phyloP scores from a whole-genome alignment of 306 rosid genomes.

The Malus orientalis region DNA sequence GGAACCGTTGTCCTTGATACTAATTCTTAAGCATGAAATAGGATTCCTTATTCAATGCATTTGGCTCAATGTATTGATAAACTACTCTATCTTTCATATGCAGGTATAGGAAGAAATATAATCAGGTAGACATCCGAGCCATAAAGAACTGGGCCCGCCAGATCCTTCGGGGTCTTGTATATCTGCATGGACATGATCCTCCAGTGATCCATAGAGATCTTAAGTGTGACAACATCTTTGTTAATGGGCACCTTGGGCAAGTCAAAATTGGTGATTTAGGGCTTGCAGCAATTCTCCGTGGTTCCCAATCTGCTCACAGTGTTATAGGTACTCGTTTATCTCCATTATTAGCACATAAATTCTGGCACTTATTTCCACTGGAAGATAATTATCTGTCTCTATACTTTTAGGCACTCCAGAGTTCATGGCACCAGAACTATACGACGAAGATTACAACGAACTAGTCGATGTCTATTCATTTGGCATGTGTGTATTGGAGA shows the following conservation, averaged over 20 bases:
- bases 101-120: constrained; percentile 74
- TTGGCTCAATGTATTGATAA: not conserved
- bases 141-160: constrained; percentile 78
- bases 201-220: constrained; percentile 88
- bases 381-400: not conserved
- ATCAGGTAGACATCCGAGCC: constrained; percentile 46
- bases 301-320: constrained; percentile 71
- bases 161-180: constrained; percentile 69
- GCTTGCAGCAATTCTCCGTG: constrained; percentile 70
- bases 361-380: not conserved
- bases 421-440: constrained; percentile 93
- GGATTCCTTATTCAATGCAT: not conserved
- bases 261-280: constrained; percentile 90
- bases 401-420: constrained; percentile 69
- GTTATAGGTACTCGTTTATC: constrained; percentile 55
- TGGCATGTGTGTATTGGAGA: constrained; percentile 94
- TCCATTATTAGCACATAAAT: not conserved
- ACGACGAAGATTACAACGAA: constrained; percentile 82
- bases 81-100: constrained; percentile 13
- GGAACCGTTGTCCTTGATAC: not conserved
- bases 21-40: not conserved
- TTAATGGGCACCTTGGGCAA: constrained; percentile 92
- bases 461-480: constrained; percentile 93
- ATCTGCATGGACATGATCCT: constrained; percentile 72
- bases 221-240: constrained; percentile 82